phyloP scores from a whole-genome alignment of 371 early-diverging fungal genomes.

The Rhizopus arrhizus region DNA sequence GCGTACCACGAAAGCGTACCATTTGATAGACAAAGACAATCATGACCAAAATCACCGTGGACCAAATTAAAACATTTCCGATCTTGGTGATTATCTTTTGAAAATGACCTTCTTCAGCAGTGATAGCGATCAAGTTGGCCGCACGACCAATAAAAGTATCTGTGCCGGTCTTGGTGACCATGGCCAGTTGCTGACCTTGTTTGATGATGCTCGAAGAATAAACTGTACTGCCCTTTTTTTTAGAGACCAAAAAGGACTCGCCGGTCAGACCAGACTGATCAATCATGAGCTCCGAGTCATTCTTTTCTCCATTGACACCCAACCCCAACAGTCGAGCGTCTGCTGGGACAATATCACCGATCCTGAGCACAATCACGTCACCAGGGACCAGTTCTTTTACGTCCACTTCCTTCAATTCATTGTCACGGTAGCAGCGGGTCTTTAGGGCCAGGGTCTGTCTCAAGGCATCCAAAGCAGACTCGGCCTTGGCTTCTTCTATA shows the following conservation, averaged over 20 bases:
- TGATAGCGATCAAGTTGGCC: conserved; percentile 80
- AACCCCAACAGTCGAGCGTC: conserved; percentile 82
- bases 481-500: conserved; percentile 76
- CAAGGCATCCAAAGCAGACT: conserved; percentile 78
- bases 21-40: conserved; percentile 76
- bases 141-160: conserved; percentile 90
- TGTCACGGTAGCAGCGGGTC: conserved; percentile 73
- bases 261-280: conserved; percentile 94
- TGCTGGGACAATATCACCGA: conserved; percentile 91
- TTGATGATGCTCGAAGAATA: conserved; percentile 83
- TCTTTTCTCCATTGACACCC: conserved; percentile 71
- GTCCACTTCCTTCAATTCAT: conserved; percentile 73
- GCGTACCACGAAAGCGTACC: conserved; percentile 39
- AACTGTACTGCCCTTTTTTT: conserved; percentile 73
- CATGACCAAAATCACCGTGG: conserved; percentile 70
- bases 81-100: conserved; percentile 79
- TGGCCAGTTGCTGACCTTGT: conserved; percentile 79
- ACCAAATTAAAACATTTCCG: conserved; percentile 76
- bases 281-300: conserved; percentile 72
- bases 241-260: conserved; percentile 81
- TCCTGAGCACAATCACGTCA: conserved; percentile 80
- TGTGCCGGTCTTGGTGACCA: conserved; percentile 81
- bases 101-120: conserved; percentile 81
- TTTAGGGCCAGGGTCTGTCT: conserved; percentile 85
- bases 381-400: conserved; percentile 78